A percentile compares a stretch with the other conserved stretches of the same genome.
Conservation (phyloP, 2,329 filamentous ascomycete species). For the Beauveria bassiana region DNA sequence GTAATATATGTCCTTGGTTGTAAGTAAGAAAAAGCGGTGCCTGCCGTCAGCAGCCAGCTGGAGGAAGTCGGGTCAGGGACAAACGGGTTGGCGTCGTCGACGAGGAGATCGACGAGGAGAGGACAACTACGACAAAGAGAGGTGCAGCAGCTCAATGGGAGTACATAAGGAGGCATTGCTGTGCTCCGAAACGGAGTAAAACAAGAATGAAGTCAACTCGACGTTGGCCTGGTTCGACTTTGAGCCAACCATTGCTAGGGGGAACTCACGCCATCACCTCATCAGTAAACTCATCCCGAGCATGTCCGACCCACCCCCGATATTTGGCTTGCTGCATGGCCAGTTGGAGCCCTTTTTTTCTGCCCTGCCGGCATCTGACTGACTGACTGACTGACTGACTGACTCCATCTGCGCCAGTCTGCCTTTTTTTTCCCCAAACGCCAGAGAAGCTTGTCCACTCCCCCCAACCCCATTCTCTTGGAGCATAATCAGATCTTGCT, state of each 20-base stretch:
- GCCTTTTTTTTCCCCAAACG: not conserved
- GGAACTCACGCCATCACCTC: slow-evolving; percentile 1
- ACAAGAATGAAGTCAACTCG: not conserved
- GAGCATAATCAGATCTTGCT: not conserved
- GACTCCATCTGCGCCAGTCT: not conserved
- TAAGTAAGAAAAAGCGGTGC: slow-evolving; percentile 11
- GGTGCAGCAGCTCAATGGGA: not conserved
- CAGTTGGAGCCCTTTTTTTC: not conserved
- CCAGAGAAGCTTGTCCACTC: slow-evolving; percentile 2
- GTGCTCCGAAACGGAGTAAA: not conserved
- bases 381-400: not conserved
- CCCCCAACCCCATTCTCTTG: not conserved
- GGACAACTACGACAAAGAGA: not conserved
- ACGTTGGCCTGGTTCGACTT: not conserved
- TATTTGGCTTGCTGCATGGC: slow-evolving; percentile 5
- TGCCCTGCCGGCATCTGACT: slow-evolving; percentile 2
- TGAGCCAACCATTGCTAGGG: not conserved
- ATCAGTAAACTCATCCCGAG: slow-evolving; percentile 5
- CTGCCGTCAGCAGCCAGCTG: slow-evolving; percentile 8
- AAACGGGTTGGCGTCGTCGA: not conserved
- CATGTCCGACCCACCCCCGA: slow-evolving; percentile 12
- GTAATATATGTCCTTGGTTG: slow-evolving; percentile 6
- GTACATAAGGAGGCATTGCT: not conserved
- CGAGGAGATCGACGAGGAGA: not conserved
- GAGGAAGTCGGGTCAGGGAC: not conserved